These are phyloP conservation scores for Clonostachys rosea DNA, from an alignment of 2,329 filamentous ascomycete species.

Conservation along the genomic window DNA sequence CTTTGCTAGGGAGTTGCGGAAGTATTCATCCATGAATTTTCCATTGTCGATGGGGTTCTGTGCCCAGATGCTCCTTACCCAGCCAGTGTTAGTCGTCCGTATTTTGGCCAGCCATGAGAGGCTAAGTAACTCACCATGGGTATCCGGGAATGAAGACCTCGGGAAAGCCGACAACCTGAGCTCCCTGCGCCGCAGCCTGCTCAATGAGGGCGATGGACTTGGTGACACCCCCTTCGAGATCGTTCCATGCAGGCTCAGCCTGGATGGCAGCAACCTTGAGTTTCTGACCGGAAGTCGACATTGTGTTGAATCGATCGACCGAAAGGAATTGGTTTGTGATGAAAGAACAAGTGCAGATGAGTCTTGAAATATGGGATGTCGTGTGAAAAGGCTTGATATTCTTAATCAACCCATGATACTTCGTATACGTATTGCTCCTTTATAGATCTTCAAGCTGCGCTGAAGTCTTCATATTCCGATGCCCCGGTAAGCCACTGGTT, in stretches of 20 bases:
- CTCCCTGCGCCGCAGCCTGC: constrained; percentile 18
- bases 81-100: background rate
- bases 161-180: constrained; percentile 32
- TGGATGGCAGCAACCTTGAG: constrained; percentile 16
- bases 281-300: background rate
- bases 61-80: constrained; percentile 17
- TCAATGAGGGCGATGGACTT: constrained; percentile 24
- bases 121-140: constrained; percentile 28
- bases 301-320: no score
- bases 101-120: background rate
- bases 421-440: no score
- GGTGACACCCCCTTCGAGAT: constrained; percentile 23
- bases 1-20: constrained; percentile 32
- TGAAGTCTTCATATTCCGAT: background rate
- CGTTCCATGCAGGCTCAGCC: constrained; percentile 15
- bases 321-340: no score
- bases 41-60: constrained; percentile 20
- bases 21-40: constrained; percentile 35
- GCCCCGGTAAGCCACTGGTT: background rate
- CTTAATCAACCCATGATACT: no score
- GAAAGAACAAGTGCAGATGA: no score
- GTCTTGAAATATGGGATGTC: no score
- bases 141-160: constrained; percentile 40
- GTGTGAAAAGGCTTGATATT: no score
- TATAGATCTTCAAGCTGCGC: no score